Evolutionary conservation across 2,329 filamentous ascomycete species (phyloP).

Genomic region (Elsinoe batatas): DNA sequence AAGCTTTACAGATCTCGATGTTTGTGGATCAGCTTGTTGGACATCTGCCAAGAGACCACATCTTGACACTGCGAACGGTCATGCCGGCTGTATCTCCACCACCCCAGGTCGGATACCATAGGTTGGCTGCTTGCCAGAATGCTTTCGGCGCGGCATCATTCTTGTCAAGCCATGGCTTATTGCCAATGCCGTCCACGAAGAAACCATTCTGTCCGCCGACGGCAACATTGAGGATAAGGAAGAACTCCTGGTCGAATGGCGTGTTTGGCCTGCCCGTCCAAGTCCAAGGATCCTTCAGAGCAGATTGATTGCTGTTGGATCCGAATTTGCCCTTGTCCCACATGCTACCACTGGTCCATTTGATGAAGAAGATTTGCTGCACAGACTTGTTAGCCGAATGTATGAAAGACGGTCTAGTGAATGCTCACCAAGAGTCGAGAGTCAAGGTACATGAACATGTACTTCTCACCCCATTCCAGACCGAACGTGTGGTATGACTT

Average conservation of each 20-base stretch:
- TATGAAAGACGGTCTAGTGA: background rate
- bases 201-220: slow-evolving; percentile 72
- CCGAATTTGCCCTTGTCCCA: slow-evolving; percentile 61
- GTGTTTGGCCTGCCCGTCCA: slow-evolving; percentile 46
- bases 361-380: slow-evolving; percentile 14
- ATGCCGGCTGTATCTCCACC: slow-evolving; percentile 33
- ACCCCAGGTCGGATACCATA: slow-evolving; percentile 64
- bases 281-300: slow-evolving; percentile 54
- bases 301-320: slow-evolving; percentile 50
- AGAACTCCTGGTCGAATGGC: slow-evolving; percentile 68
- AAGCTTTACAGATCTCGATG: background rate
- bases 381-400: background rate
- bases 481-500: slow-evolving; percentile 43
- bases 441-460: slow-evolving; percentile 47
- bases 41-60: slow-evolving; percentile 49
- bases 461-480: slow-evolving; percentile 43
- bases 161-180: slow-evolving; percentile 67
- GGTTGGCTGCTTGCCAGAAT: slow-evolving; percentile 58
- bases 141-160: slow-evolving; percentile 58
- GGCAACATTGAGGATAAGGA: slow-evolving; percentile 64
- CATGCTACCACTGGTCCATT: slow-evolving; percentile 27
- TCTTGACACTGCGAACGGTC: slow-evolving; percentile 54
- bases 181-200: slow-evolving; percentile 59
- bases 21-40: background rate
- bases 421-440: slow-evolving; percentile 26